phyloP scores from a whole-genome alignment of 2,329 filamentous ascomycete genomes.

The Ascochyta clinopodiicola region DNA sequence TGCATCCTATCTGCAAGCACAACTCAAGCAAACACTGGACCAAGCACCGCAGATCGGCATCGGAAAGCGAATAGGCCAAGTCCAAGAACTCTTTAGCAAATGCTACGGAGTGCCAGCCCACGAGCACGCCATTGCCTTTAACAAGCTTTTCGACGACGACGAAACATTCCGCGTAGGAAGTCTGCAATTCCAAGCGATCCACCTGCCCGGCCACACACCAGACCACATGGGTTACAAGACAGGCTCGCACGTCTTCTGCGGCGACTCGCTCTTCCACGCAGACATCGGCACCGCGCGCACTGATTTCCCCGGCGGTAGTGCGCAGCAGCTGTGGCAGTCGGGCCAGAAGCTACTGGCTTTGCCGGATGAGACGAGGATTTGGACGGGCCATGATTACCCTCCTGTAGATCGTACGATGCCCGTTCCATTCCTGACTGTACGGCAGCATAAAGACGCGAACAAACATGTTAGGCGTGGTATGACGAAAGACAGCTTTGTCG shows the following conservation, averaged over 20 bases:
- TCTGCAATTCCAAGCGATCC: constrained; percentile 55
- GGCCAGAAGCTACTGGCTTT: constrained; percentile 35
- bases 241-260: constrained; percentile 51
- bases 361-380: constrained; percentile 40
- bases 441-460: constrained; percentile 44
- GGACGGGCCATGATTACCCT: constrained; percentile 48
- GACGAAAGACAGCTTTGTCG: constrained; percentile 43
- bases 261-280: constrained; percentile 46
- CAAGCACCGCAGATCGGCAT: constrained; percentile 58
- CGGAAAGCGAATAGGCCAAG: constrained; percentile 59
- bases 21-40: constrained; percentile 43
- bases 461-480: constrained; percentile 41
- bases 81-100: constrained; percentile 59
- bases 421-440: constrained; percentile 44
- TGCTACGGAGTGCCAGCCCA: constrained; percentile 55
- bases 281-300: constrained; percentile 44
- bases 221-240: constrained; percentile 67
- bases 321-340: constrained; percentile 35
- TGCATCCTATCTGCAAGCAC: constrained; percentile 62
- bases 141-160: constrained; percentile 61
- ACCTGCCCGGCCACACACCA: constrained; percentile 67
- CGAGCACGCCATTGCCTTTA: constrained; percentile 59
- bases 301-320: constrained; percentile 48
- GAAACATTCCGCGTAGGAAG: constrained; percentile 60
- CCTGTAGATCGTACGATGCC: constrained; percentile 27